phyloP scores from a whole-genome alignment of 345 rosid species.

The Stellera chamaejasme region DNA sequence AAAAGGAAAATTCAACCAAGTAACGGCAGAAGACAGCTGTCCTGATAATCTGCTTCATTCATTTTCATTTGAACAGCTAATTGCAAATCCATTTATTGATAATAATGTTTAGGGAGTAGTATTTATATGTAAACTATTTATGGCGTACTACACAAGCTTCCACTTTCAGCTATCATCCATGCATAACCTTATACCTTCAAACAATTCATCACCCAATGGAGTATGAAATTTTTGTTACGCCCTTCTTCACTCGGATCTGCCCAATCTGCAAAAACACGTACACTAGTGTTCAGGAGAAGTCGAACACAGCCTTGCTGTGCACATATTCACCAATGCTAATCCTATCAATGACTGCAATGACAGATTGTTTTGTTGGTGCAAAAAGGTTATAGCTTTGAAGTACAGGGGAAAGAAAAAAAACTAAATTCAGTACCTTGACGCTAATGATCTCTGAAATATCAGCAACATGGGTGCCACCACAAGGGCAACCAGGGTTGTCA shows the following conservation, averaged over 20 bases:
- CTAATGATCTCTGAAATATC: constrained; percentile 61
- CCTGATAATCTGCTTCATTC: too few relatives aligned
- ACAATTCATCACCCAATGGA: too few relatives aligned
- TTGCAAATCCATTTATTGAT: too few relatives aligned
- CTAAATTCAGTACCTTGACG: constrained; percentile 41
- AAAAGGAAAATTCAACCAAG: too few relatives aligned
- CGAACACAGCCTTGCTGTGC: neutral
- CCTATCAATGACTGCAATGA: neutral
- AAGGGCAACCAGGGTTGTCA: constrained; percentile 63
- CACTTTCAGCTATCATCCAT: too few relatives aligned
- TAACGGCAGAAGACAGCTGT: too few relatives aligned
- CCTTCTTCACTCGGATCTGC: constrained; percentile 68
- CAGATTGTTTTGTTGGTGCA: neutral
- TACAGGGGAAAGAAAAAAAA: constrained; percentile 2
- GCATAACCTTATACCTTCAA: too few relatives aligned
- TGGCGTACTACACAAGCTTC: too few relatives aligned
- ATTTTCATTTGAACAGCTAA: too few relatives aligned
- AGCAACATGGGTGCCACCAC: constrained; percentile 87
- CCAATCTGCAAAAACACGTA: constrained; percentile 32
- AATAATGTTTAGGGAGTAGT: too few relatives aligned
- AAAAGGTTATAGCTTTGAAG: neutral
- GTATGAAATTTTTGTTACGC: constrained; percentile 62
- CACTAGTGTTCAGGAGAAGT: too few relatives aligned
- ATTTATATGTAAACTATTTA: too few relatives aligned
- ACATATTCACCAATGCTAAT: neutral